Evolutionary conservation across 805 yeast species (phyloP).

Genomic region (Candida broadrunensis): DNA sequence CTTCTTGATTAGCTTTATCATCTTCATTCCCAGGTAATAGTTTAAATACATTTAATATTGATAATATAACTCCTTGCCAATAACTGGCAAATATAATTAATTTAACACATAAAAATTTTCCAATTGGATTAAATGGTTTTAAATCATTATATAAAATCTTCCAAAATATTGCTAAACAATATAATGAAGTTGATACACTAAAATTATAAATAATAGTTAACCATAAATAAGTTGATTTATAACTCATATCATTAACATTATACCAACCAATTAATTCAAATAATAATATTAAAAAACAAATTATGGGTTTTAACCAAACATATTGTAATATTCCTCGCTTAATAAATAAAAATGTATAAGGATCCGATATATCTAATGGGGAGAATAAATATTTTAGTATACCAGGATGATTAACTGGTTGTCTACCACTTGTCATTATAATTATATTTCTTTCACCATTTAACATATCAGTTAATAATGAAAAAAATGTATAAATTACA

Average conservation of each 20-base stretch:
- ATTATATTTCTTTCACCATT: conserved; percentile 93
- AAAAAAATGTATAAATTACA: conserved; percentile 89
- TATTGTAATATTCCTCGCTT: conserved; percentile 89
- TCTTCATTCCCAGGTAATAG: conserved; percentile 34
- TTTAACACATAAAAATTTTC: conserved; percentile 90
- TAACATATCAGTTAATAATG: conserved; percentile 73
- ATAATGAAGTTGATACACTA: conserved; percentile 78
- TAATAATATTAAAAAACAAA: conserved; percentile 55
- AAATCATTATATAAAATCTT: conserved; percentile 78
- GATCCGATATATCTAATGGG: conserved; percentile 81
- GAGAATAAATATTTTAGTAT: conserved; percentile 21
- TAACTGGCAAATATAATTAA: conserved; percentile 95
- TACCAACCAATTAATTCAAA: conserved; percentile 49
- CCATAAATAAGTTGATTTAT: conserved; percentile 57
- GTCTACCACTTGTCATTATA: conserved; percentile 63
- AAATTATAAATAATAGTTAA: conserved; percentile 69
- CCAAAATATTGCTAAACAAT: conserved; percentile 90
- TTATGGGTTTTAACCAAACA: conserved; percentile 88
- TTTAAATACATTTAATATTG: conserved; percentile 49
- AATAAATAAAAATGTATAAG: conserved; percentile 68
- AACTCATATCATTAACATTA: conserved; percentile 47
- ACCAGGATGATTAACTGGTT: conserved; percentile 68
- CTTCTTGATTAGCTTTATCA: conserved; percentile 16
- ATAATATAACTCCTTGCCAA: conserved; percentile 83
- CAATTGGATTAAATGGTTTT: conserved; percentile 80